Base-by-base conservation (phyloP, 1,284 basidiomycete species). In the Sporisorium reilianum region DNA sequence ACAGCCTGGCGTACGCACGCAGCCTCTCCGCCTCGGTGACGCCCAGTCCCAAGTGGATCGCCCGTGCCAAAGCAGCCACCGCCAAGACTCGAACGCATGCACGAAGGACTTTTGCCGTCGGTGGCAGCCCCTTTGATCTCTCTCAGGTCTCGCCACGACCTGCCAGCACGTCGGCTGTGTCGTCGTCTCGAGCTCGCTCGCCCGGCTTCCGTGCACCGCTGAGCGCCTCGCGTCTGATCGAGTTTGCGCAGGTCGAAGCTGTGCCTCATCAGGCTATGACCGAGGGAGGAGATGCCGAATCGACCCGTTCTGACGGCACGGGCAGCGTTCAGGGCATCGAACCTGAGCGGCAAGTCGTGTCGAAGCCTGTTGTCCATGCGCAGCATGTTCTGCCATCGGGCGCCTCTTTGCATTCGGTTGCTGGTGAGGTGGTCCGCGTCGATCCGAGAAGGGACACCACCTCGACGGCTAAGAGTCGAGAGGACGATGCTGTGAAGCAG, bases 21-120 rank as follows among this genome's bases (percentile, higher is more conserved):
- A 77, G 77, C 42, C 50, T 80, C 20, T 80, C 78, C 7, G 71
- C 78, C 22, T 74, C 70, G 20, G 78, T 80, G 25, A 79, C 78
- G 32, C 76, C 78, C 6, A 75, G 70, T 25, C 78, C 78, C 5
- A 67, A 78, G n/a, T 80, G 78, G 78, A 62, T 80, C 23, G 65
- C 65, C 5, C 60, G 71, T 8, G 48, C 71, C 23, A 60, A 71
- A 34, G 65, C 64, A 7, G 51, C 59, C 2, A 59, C 58, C 14
- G 57, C 50, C 38, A 58, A 69, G 45, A 50, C 62, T 59, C 62
- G 56, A 10, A 48, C 22, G 49, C 38, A 55, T n/a, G 51, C 55
- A 9, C 49, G 55, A 46, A 57, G 62, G 50, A 63, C 63, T 3
- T 73, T 61, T 41, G 65, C 61, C 11, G 59, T 61, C 5, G 56